phyloP scores from a whole-genome alignment of 139 green algal species.

The Chlamydomonas sphaeroides region DNA sequence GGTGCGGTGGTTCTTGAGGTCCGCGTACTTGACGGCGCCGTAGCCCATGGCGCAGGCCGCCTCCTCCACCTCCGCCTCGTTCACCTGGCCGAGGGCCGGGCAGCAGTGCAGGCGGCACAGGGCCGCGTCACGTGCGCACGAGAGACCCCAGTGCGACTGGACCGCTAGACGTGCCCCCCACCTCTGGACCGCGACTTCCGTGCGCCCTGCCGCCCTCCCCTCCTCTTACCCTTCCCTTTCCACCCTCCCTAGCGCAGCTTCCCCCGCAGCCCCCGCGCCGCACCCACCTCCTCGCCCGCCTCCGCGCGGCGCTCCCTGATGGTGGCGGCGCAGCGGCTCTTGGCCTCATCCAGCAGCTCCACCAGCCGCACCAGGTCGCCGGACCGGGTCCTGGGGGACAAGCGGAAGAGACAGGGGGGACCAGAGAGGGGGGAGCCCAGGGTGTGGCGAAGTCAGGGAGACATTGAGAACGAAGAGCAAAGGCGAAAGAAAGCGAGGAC shows the following conservation, averaged over 20 bases:
- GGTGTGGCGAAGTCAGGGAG: too few relatives aligned
- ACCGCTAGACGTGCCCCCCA: too few relatives aligned
- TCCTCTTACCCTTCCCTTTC: background rate
- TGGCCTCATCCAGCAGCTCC: slow-evolving; percentile 97
- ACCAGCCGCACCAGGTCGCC: slow-evolving; percentile 85
- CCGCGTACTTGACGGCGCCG: slow-evolving; percentile 97
- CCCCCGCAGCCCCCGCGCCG: too few relatives aligned
- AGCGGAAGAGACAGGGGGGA: background rate
- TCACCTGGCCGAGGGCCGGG: too few relatives aligned
- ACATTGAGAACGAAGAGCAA: too few relatives aligned
- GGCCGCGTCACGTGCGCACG: background rate
- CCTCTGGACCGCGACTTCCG: too few relatives aligned
- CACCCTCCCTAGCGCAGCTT: too few relatives aligned
- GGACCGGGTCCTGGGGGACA: slow-evolving; percentile 53
- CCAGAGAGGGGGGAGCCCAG: background rate
- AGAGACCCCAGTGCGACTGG: too few relatives aligned
- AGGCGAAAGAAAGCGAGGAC: too few relatives aligned
- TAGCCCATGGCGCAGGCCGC: slow-evolving; percentile 88
- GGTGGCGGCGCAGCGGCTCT: slow-evolving; percentile 65
- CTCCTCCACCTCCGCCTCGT: slow-evolving; percentile 76
- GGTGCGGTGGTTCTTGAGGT: slow-evolving; percentile 94
- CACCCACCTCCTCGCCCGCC: slow-evolving; percentile 60
- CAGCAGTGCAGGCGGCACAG: background rate
- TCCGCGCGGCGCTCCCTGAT: slow-evolving; percentile 71
- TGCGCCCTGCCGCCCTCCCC: background rate